These are phyloP conservation scores for Chaetomium sp. DNA, from an alignment of 2,329 filamentous ascomycete species.

Conservation along the genomic window DNA sequence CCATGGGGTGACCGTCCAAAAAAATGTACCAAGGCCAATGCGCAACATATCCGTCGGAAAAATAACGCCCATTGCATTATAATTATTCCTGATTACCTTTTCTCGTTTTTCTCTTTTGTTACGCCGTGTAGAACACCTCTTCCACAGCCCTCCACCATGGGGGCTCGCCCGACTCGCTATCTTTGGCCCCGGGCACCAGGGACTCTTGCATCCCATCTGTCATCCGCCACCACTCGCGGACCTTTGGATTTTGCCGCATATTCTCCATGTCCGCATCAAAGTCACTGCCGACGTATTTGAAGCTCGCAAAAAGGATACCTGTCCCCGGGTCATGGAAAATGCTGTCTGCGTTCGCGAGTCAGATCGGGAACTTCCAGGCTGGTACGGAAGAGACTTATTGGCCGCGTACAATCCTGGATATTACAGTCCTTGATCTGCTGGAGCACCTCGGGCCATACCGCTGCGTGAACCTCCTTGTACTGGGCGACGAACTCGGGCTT, in stretches of 20 bases:
- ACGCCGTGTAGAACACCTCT: constrained; percentile 55
- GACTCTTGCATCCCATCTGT: constrained; percentile 69
- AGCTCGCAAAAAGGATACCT: constrained; percentile 63
- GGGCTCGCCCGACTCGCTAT: constrained; percentile 53
- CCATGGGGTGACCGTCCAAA: too few relatives aligned
- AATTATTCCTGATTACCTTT: too few relatives aligned
- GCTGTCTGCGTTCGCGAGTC: constrained; percentile 45
- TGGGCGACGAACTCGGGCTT: constrained; percentile 58
- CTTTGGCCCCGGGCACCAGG: constrained; percentile 52
- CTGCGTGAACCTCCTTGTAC: constrained; percentile 68
- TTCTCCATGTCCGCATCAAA: constrained; percentile 68
- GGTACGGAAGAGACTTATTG: neutral
- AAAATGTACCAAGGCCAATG: too few relatives aligned
- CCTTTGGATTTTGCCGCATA: constrained; percentile 66
- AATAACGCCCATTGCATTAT: too few relatives aligned
- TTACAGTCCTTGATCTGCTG: constrained; percentile 70
- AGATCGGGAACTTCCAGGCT: neutral
- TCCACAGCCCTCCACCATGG: constrained; percentile 64
- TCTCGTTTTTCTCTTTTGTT: too few relatives aligned
- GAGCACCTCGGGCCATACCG: constrained; percentile 71
- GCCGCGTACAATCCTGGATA: constrained; percentile 60
- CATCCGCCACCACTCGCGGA: constrained; percentile 75
- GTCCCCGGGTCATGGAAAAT: constrained; percentile 62
- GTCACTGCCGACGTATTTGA: constrained; percentile 72
- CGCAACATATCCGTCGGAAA: too few relatives aligned